phyloP scores from a whole-genome alignment of 495 filamentous ascomycete genomes.

The Aspergillus bertholletiae region DNA sequence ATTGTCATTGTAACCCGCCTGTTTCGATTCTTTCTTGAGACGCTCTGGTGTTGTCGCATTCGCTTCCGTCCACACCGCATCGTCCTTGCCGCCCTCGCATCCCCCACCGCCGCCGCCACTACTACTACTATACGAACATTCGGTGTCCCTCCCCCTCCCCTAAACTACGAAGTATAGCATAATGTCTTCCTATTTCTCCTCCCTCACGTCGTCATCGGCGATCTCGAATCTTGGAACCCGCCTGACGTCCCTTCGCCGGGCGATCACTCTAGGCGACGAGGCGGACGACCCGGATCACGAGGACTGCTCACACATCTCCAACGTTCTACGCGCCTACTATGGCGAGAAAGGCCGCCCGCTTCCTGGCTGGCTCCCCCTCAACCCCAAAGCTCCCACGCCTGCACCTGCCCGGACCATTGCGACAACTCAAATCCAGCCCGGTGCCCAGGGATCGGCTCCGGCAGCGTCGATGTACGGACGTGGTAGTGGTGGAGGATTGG shows the following conservation, averaged over 20 bases:
- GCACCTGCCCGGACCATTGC: conserved; percentile 50
- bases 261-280: conserved; percentile 78
- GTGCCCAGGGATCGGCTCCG: conserved; percentile 35
- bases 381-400: conserved; percentile 68
- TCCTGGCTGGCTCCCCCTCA: conserved; percentile 85
- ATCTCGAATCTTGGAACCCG: conserved; percentile 75
- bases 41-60: not conserved
- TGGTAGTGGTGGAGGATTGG: conserved; percentile 51
- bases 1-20: not conserved
- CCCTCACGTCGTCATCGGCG: conserved; percentile 59
- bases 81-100: too few relatives aligned
- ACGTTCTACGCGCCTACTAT: conserved; percentile 94
- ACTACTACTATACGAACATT: not conserved
- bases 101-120: not conserved
- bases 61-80: conserved; percentile 4
- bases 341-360: conserved; percentile 79
- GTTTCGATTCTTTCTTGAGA: not conserved
- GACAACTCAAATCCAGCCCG: conserved; percentile 49
- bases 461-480: conserved; percentile 28
- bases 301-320: conserved; percentile 91
- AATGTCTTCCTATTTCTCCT: conserved; percentile 78
- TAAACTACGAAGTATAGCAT: conserved; percentile 16
- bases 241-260: conserved; percentile 75
- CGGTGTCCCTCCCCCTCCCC: not conserved
- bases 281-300: conserved; percentile 76